Evolutionary conservation across 2,329 filamentous ascomycete genomes (phyloP).

Genomic region (Phymatotrichopsis omnivora): DNA sequence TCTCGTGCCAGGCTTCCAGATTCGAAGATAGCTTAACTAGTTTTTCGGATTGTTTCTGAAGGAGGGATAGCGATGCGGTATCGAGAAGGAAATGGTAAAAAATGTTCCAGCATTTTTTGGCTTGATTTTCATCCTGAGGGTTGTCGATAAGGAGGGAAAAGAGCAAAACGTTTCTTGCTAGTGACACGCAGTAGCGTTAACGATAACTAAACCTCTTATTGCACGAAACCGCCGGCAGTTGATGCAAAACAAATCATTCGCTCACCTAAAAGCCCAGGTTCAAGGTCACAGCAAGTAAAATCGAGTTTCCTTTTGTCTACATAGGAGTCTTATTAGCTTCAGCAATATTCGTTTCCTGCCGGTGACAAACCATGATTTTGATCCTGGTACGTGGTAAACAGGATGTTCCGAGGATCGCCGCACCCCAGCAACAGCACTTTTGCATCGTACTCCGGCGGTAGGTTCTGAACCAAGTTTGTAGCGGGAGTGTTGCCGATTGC

Average conservation of each 20-base stretch:
- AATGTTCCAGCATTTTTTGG: conserved; percentile 42
- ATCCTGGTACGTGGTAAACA: conserved; percentile 43
- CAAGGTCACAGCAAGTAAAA: conserved; percentile 48
- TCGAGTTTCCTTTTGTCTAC: conserved; percentile 41
- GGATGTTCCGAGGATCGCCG: conserved; percentile 47
- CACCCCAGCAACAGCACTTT: conserved; percentile 47
- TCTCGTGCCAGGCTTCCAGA: conserved; percentile 39
- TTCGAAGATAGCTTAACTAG: conserved; percentile 37
- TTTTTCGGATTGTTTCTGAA: conserved; percentile 40
- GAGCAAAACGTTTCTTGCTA: conserved; percentile 48
- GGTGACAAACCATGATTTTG: conserved; percentile 8
- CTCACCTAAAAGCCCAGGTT: conserved; percentile 44
- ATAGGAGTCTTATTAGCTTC: conserved; percentile 6
- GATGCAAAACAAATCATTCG: background rate
- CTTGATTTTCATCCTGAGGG: conserved; percentile 28
- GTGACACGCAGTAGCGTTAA: background rate
- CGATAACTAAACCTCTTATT: background rate
- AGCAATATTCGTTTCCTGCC: background rate
- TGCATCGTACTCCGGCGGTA: conserved; percentile 44
- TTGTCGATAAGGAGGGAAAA: conserved; percentile 44
- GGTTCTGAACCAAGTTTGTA: conserved; percentile 40
- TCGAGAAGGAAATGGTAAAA: conserved; percentile 47
- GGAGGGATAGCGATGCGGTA: conserved; percentile 33
- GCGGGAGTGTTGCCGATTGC: conserved; percentile 44
- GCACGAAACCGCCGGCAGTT: background rate